Base-by-base conservation (phyloP, 768 basidiomycete genomes). In the Gelatoporia subvermispora region DNA sequence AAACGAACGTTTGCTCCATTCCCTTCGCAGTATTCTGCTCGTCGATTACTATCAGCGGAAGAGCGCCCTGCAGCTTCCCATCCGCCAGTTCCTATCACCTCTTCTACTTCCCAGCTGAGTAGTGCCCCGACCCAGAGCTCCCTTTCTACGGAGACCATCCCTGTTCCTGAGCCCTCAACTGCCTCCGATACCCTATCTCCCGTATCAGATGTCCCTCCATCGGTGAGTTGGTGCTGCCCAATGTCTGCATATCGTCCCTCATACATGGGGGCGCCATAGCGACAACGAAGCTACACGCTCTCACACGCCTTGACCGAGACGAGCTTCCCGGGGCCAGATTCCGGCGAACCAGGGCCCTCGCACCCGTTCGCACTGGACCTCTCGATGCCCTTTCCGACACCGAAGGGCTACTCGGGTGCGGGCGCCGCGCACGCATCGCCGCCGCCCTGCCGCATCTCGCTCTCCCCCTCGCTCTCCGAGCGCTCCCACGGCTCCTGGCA, bases 1-100 rank as follows among this genome's bases (percentile, higher is more conserved):
- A 56, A 66, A n/a, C 65, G 70, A 42, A 68, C 70, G 44, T 74
- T 71, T 35, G 71, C 72, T 18, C 58, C 72, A n/a, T 73, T 73
- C 57, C 69, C 72, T 4, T 46, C 51, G 8, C 51, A 38, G 23
- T 46, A 53, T 16, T 53, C 53, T 28, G 43, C 51, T 18, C 57
- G 51, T n/a, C 53, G 46, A 13, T 38, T 45, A 28, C 53, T 45
- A 17, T 47, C 48, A 23, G 21, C 41, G 31, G 54, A 55, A 17
- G 25, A 52, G 17, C 51, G 48, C 3, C 51, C 53, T 20, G 43
- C 52, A 9, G 22, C 17, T 17, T 35, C 56, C 31, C 18, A 38
- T 5, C 35, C 49, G 11, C 18, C 49, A 21, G 52, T 48, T 4
- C 41, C 52, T 18, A 51, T 31, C 28, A 13, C 35, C 22, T 48